phyloP scores from a whole-genome alignment of 2,329 filamentous ascomycete genomes.

The Calonectria multiphialidica region DNA sequence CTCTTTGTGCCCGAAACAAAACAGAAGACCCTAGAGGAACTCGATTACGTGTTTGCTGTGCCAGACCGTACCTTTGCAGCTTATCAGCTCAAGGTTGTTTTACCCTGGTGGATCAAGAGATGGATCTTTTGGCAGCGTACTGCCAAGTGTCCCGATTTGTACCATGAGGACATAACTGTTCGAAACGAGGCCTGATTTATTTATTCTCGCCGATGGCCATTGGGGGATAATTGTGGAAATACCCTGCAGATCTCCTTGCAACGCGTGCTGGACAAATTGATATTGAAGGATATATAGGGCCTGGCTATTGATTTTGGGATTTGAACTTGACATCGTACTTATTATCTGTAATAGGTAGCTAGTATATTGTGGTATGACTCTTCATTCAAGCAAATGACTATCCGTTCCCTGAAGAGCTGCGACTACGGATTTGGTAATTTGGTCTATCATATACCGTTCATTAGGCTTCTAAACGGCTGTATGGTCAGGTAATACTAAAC shows the following conservation, averaged over 20 bases:
- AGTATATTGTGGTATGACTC: not conserved
- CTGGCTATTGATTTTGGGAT: not conserved
- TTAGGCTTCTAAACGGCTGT: no score
- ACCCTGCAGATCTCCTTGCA: not conserved
- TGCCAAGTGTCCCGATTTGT: conserved; percentile 23
- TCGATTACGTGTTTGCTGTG: conserved; percentile 62
- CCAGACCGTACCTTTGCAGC: conserved; percentile 51
- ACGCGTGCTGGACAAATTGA: not conserved
- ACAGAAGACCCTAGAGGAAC: conserved; percentile 62
- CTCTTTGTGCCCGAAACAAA: conserved; percentile 64
- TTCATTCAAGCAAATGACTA: not conserved
- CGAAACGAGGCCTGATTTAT: not conserved
- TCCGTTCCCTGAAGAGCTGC: no score
- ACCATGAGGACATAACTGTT: conserved; percentile 11
- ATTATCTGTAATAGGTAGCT: not conserved
- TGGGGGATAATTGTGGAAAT: not conserved
- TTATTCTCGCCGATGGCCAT: not conserved
- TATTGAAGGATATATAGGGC: not conserved
- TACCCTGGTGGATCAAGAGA: conserved; percentile 53
- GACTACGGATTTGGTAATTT: no score
- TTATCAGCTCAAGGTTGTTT: conserved; percentile 53
- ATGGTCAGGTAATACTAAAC: no score
- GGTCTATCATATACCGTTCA: no score
- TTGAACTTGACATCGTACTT: not conserved
- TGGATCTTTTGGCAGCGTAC: conserved; percentile 26